These are phyloP conservation scores for Apiospora aurea DNA, from an alignment of 2,329 filamentous ascomycete species.

Conservation along the genomic window DNA sequence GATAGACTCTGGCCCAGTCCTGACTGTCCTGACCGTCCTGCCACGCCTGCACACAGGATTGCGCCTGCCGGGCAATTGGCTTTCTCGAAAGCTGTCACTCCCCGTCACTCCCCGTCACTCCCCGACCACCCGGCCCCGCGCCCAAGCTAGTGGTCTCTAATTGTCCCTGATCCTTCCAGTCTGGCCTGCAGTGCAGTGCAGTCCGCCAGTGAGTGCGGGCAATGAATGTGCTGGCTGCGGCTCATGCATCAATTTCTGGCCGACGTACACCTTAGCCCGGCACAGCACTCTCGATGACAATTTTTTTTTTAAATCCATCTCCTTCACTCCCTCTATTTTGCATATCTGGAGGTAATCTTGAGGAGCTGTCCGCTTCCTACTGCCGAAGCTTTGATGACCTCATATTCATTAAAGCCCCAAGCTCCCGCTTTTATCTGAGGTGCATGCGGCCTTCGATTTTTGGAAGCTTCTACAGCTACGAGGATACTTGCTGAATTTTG, in stretches of 20 bases:
- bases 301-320: not conserved
- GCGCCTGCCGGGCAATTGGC: not conserved
- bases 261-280: not conserved
- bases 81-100: conserved; percentile 1
- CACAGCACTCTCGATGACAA: not conserved
- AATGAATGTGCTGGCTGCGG: not conserved
- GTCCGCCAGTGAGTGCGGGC: too few relatives aligned
- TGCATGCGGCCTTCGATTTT: conserved; percentile 9
- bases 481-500: not conserved
- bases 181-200: too few relatives aligned
- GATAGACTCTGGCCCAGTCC: not conserved
- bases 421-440: not conserved
- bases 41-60: not conserved
- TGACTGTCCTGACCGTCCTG: too few relatives aligned
- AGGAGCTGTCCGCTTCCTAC: not conserved
- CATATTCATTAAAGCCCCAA: not conserved
- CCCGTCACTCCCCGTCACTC: not conserved
- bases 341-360: not conserved
- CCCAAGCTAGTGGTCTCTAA: not conserved
- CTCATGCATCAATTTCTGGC: not conserved
- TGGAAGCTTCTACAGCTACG: not conserved
- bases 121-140: not conserved
- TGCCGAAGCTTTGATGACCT: conserved; percentile 1
- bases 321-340: not conserved
- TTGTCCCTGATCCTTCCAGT: too few relatives aligned